Base-by-base conservation (phyloP, 1,284 basidiomycete genomes). In the Filobasidium uniguttulatum region DNA sequence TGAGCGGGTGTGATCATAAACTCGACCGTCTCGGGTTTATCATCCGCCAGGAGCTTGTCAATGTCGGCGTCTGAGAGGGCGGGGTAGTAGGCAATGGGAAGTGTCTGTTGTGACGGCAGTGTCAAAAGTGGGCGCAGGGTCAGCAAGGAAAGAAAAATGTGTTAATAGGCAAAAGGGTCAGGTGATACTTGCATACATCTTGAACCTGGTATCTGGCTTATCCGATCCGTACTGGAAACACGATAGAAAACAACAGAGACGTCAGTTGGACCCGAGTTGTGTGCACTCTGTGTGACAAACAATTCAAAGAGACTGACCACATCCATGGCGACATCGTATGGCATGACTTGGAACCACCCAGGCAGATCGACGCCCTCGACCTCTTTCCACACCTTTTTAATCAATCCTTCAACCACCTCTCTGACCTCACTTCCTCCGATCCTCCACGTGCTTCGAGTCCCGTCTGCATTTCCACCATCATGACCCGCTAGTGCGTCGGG, bases 191-290 rank as follows among this genome's bases (percentile, higher is more conserved):
- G 87, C 85, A 78, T 88, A 80, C 57, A 91, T 75, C 41, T 78
- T 79, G 69, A 86, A 91, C 48, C 91, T 78, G 44, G 82, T 79
- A 67, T 97, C 90, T 33, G 90, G 90, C 72, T 97, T 97, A 72
- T 97, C 90, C 44, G 86, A 88, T 8, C 91, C 90, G 73, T 82
- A 96, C 80, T 86, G 56, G 22, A 55, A 51, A 12, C 49, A 56
- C 15, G 46, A 51, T 36, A 50, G 36, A 40, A 36, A 34, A 26
- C 28, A 37, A 26, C 35, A 19, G 36, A 28, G 28, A 36, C 26
- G 4, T 22, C 31, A 8, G 15, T 17, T 35, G 15, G 19, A n/a
- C 22, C 5, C 17, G 19, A n/a, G 14, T 28, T 23, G 17, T n/a
- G 20, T 22, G 3, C 22, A 44, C 20, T 28, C 17, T 28, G 9